Evolutionary conservation across 2,329 filamentous ascomycete genomes (phyloP).

Genomic region (Davidsoniella neocaledoniae): DNA sequence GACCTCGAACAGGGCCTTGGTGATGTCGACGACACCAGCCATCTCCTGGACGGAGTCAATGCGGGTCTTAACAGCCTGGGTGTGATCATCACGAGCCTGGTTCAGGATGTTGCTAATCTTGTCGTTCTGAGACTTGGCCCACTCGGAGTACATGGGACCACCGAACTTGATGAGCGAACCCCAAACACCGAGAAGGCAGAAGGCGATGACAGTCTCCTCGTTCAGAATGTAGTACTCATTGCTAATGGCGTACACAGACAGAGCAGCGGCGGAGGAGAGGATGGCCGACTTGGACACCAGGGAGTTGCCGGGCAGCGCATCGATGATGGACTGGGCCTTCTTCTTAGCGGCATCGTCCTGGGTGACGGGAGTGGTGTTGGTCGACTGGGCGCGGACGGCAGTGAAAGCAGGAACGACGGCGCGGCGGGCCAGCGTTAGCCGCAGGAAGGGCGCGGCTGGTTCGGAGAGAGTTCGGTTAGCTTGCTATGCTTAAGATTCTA

Average conservation of each 20-base stretch:
- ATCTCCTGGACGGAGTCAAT: constrained; percentile 93
- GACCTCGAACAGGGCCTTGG: constrained; percentile 91
- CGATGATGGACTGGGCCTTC: constrained; percentile 91
- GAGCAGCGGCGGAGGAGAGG: constrained; percentile 78
- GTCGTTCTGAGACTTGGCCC: constrained; percentile 74
- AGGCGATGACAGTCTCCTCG: constrained; percentile 89
- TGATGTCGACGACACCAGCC: constrained; percentile 84
- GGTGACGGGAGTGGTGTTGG: constrained; percentile 50
- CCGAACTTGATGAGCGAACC: constrained; percentile 82
- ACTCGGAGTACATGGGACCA: constrained; percentile 80
- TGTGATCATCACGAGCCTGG: constrained; percentile 85
- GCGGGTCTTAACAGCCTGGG: constrained; percentile 81
- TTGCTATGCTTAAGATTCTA: background rate
- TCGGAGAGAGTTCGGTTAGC: constrained; percentile 13
- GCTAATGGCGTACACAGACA: constrained; percentile 89
- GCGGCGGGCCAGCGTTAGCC: constrained; percentile 62
- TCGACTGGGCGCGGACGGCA: constrained; percentile 35
- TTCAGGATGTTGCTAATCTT: constrained; percentile 95
- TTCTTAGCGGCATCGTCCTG: constrained; percentile 66
- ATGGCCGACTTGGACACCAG: constrained; percentile 93
- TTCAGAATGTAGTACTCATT: constrained; percentile 99
- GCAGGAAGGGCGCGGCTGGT: constrained; percentile 76
- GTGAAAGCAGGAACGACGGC: constrained; percentile 52
- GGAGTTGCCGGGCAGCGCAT: constrained; percentile 81
- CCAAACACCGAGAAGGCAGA: constrained; percentile 90